Evolutionary conservation across 106 monocot species (phyloP), one percentile per base, ranked within the genome.

Genomic region (Phalaenopsis aphrodite): DNA sequence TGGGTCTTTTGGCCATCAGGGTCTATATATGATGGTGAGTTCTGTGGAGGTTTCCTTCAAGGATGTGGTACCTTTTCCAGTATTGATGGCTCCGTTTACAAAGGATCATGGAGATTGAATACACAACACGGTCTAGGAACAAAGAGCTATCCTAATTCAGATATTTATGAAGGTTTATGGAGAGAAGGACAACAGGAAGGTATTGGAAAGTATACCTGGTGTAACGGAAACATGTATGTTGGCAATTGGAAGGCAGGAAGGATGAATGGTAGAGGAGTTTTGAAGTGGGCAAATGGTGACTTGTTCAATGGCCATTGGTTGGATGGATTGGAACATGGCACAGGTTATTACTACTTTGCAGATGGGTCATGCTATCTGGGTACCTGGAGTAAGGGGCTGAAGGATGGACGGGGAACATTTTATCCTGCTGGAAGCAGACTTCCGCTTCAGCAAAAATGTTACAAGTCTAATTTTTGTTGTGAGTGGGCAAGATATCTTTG

Each of bases 211-310:
- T 98, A 91, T 45, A 86, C 75, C 56, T 98, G 97, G 97, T 84
- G 61, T 61, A 87, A 86, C 78, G 94, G 97, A 61, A 89, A 86
- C 67, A 88, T 75, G 18, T 98, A 98, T 79, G 72, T 86, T 68
- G 97, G 97, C 15, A 94, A 78, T 73, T 94, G 94, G 97, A 94
- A 90, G 75, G 64, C 83, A 75, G 97, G 97, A 42, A 94, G 88
- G 71, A 98, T 98, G 94, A 85, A 79, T 81, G 94, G 97, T 8
- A 92, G 85, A 82, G 97, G 97, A 30, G 82, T 89, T 75, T 86
- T 98, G 90, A 90, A 86, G 57, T 98, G 94, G 97, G 67, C 55
- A 76, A 92, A 89, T 83, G 92, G 92, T 80, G 94, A 94, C 80
- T 24, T 85, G 10, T 92, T 85, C 82, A 89, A 94, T 78, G 94